Evolutionary conservation across 768 basidiomycete genomes (phyloP).

Genomic region (Boletus insuetus): DNA sequence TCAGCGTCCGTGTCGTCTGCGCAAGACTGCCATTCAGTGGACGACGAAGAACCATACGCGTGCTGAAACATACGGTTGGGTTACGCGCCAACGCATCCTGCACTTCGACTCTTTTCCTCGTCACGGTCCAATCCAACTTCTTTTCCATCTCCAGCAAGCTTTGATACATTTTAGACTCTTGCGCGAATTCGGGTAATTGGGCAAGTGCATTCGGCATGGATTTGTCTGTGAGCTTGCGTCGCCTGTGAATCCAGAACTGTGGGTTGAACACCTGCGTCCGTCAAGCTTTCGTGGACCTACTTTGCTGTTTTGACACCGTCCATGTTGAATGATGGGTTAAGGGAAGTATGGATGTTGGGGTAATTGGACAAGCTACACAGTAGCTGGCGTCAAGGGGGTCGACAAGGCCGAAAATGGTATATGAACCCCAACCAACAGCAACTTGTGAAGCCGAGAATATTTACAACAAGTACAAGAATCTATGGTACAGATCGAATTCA

Average conservation of each 20-base stretch:
- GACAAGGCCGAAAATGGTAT: slow-evolving; percentile 3
- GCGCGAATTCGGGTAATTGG: slow-evolving; percentile 70
- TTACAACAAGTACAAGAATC: not conserved
- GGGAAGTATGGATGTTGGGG: not conserved
- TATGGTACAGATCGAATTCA: not conserved
- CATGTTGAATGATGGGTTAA: slow-evolving; percentile 9
- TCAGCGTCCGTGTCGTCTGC: slow-evolving; percentile 78
- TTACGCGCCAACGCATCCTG: slow-evolving; percentile 81
- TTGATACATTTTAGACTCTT: slow-evolving; percentile 84
- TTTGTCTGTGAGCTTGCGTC: slow-evolving; percentile 78
- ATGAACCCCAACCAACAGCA: no score
- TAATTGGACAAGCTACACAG: no score
- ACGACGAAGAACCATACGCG: not conserved
- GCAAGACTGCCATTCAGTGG: slow-evolving; percentile 1
- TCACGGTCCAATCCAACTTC: slow-evolving; percentile 93
- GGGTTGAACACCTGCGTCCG: not conserved
- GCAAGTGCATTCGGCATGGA: slow-evolving; percentile 73
- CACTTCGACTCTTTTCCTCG: slow-evolving; percentile 85
- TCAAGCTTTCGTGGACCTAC: slow-evolving; percentile 15
- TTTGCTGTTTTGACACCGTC: slow-evolving; percentile 35
- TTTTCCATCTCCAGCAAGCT: slow-evolving; percentile 86
- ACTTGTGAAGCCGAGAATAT: no score
- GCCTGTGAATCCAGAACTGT: slow-evolving; percentile 38
- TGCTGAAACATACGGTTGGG: slow-evolving; percentile 44
- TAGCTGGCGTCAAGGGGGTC: not conserved